These are phyloP conservation scores for Neofusicoccum sp. DNA, from an alignment of 2,329 filamentous ascomycete species.

Conservation along the genomic window DNA sequence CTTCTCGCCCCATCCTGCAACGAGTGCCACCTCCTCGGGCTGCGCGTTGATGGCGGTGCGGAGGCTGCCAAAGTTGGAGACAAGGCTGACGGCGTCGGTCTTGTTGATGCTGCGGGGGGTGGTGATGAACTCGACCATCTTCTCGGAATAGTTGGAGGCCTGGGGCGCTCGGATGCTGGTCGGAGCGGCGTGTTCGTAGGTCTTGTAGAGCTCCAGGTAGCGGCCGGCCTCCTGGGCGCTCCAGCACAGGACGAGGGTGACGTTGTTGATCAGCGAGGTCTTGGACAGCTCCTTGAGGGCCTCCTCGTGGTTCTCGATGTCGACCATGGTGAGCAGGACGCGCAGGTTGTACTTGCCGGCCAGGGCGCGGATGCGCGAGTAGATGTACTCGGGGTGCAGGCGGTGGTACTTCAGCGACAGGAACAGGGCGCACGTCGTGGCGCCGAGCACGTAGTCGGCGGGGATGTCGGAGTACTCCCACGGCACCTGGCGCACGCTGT, in stretches of 20 bases:
- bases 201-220: conserved; percentile 94
- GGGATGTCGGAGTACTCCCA: conserved; percentile 99
- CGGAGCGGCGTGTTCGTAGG: conserved; percentile 81
- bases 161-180: conserved; percentile 83
- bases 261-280: conserved; percentile 86
- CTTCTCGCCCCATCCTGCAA: conserved; percentile 93
- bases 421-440: conserved; percentile 87
- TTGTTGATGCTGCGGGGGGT: conserved; percentile 89
- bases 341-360: conserved; percentile 85
- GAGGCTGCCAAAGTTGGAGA: conserved; percentile 88
- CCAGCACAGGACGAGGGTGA: conserved; percentile 92
- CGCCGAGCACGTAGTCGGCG: conserved; percentile 85
- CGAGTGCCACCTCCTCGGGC: conserved; percentile 76
- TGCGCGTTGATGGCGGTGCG: conserved; percentile 83
- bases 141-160: conserved; percentile 73
- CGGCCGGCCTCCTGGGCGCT: conserved; percentile 88
- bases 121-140: conserved; percentile 88
- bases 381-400: conserved; percentile 96
- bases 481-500: conserved; percentile 69
- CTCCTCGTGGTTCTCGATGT: conserved; percentile 93
- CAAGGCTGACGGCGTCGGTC: conserved; percentile 84
- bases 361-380: conserved; percentile 81
- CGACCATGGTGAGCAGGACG: conserved; percentile 84
- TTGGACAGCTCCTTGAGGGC: conserved; percentile 86
- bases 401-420: conserved; percentile 96